phyloP scores from a whole-genome alignment of 164 flowering plant genomes.

The Annona cherimola region DNA sequence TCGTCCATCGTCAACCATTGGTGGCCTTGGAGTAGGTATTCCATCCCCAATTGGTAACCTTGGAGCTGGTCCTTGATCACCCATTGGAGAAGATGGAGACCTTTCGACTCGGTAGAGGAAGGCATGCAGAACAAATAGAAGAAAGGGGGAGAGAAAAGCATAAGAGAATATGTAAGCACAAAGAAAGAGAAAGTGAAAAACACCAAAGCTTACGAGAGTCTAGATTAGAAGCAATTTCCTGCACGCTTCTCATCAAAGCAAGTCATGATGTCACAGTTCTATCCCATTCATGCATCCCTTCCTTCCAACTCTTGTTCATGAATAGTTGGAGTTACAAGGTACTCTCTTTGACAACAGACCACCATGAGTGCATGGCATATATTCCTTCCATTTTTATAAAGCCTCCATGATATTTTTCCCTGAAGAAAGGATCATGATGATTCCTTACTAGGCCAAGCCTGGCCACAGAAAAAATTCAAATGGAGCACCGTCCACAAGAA shows the following conservation, averaged over 20 bases:
- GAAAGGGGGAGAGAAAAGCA: not conserved
- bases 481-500: too few species aligned
- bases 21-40: not conserved
- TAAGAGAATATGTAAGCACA: not conserved
- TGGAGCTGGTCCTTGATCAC: conserved; percentile 1
- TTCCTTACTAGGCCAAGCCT: too few species aligned
- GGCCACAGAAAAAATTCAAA: too few species aligned
- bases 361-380: too few species aligned
- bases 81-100: not conserved
- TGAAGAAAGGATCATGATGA: too few species aligned
- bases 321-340: too few species aligned
- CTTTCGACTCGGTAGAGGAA: not conserved
- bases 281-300: too few species aligned
- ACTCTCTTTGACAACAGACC: too few species aligned
- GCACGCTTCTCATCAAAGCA: not conserved
- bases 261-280: not conserved
- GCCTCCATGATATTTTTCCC: too few species aligned
- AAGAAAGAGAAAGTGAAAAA: not conserved
- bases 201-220: not conserved
- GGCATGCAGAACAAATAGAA: not conserved
- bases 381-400: too few species aligned
- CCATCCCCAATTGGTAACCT: not conserved
- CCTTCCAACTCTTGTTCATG: too few species aligned
- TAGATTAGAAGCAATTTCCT: not conserved
- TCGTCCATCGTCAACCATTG: not conserved